These are phyloP conservation scores for Punica granatum DNA, from an alignment of 345 rosid genomes.

Conservation along the genomic window DNA sequence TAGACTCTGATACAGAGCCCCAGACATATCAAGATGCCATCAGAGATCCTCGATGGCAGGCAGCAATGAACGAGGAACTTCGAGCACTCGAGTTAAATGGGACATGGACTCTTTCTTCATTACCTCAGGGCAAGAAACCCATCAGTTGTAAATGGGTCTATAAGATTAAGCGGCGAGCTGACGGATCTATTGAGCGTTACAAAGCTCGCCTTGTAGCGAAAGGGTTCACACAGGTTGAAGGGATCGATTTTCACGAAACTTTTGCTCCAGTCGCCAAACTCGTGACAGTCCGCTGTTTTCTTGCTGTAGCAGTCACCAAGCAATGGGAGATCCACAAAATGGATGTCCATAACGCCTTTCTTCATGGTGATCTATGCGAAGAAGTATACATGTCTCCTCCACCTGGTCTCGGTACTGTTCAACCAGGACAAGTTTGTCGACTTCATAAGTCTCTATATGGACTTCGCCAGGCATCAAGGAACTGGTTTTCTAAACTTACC, in stretches of 20 bases:
- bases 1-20: background rate
- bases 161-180: background rate
- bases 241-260: background rate
- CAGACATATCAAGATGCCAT: background rate
- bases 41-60: background rate
- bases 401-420: no score
- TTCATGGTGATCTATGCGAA: no score
- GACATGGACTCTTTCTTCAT: background rate
- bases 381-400: no score
- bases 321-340: background rate
- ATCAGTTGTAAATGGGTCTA: slow-evolving; percentile 13
- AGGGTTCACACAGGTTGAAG: background rate
- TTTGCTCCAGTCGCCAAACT: background rate
- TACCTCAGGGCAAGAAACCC: background rate
- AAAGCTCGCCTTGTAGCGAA: background rate
- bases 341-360: background rate
- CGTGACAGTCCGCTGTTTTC: background rate
- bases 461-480: no score
- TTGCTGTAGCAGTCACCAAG: background rate
- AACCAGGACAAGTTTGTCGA: no score
- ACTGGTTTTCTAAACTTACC: no score
- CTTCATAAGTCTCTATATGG: no score
- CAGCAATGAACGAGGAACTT: background rate
- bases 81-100: background rate
- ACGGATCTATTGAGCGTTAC: slow-evolving; percentile 4